Percentiles rank a stretch among this genome's conserved stretches.
Evolutionary conservation across 208 protist species (phyloP).

Genomic region (Wallacemonas sp.): DNA sequence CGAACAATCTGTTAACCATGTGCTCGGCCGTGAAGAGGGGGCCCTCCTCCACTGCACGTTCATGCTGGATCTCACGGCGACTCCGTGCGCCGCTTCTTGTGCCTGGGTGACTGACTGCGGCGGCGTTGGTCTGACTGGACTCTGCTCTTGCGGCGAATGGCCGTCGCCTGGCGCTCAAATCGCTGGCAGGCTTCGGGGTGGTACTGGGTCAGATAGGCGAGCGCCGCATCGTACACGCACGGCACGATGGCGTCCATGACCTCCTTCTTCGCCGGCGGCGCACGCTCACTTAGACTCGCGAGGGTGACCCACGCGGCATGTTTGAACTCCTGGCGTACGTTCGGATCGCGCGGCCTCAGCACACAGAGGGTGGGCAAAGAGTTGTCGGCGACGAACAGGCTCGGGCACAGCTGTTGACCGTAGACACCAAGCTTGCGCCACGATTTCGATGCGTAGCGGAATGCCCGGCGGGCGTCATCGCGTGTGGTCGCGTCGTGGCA

Average conservation of each 20-base stretch:
- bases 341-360: not conserved
- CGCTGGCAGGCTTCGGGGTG: not conserved
- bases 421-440: slow-evolving; percentile 41
- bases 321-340: slow-evolving; percentile 25
- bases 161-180: not conserved
- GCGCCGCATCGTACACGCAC: slow-evolving; percentile 23
- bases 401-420: slow-evolving; percentile 61
- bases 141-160: no score
- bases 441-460: slow-evolving; percentile 49
- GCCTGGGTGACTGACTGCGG: no score
- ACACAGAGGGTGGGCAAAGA: not conserved
- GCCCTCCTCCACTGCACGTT: no score
- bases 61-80: no score
- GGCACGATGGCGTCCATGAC: slow-evolving; percentile 38
- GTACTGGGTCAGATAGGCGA: not conserved
- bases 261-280: slow-evolving; percentile 32
- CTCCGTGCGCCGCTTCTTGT: no score
- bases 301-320: slow-evolving; percentile 40
- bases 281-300: slow-evolving; percentile 20
- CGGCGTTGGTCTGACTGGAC: no score
- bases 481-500: slow-evolving; percentile 5
- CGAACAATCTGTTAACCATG: no score
- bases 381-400: slow-evolving; percentile 30
- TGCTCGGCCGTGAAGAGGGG: no score
- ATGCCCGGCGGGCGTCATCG: slow-evolving; percentile 3